A percentile compares a stretch with the other conserved stretches of the same genome.
Evolutionary conservation across 768 basidiomycete species (phyloP).

Genomic region (Lepiota venenata): DNA sequence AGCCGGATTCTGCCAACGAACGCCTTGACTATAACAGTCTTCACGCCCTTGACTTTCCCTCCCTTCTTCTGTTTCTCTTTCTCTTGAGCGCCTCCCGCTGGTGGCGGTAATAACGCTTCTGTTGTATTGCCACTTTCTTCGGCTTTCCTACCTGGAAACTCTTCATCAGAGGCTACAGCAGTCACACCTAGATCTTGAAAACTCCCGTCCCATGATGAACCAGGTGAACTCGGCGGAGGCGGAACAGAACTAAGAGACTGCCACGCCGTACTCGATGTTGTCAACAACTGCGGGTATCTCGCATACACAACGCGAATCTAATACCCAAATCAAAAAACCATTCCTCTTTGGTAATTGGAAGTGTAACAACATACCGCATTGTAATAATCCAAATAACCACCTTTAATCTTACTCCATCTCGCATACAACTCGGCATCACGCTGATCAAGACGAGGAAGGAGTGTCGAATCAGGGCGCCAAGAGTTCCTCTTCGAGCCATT

Average conservation of each 20-base stretch:
- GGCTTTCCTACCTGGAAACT: neutral
- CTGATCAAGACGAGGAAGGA: conserved; percentile 9
- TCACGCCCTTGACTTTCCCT: neutral
- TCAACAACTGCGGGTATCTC: conserved; percentile 24
- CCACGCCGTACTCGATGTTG: conserved; percentile 27
- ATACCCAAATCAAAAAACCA: neutral
- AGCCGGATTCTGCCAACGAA: neutral
- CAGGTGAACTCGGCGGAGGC: conserved; percentile 13
- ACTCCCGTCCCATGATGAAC: conserved; percentile 9
- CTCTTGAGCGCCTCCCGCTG: too few species aligned
- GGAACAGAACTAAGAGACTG: conserved; percentile 18
- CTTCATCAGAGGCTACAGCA: neutral
- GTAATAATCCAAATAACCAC: conserved; percentile 25
- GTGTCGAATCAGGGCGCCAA: conserved; percentile 13
- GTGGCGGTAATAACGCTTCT: too few species aligned
- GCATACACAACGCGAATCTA: conserved; percentile 25
- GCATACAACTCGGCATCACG: conserved; percentile 11
- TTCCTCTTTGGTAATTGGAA: too few species aligned
- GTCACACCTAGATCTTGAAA: conserved; percentile 2
- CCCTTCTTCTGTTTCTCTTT: neutral
- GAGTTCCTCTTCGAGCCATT: conserved; percentile 25
- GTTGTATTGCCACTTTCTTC: neutral
- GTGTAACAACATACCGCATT: conserved; percentile 26
- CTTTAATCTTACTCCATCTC: conserved; percentile 21
- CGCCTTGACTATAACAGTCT: neutral